A percentile compares a stretch with the other conserved stretches of the same genome.
phyloP scores from a whole-genome alignment of 331 rosid species.

The Phaseolus coccineus region DNA sequence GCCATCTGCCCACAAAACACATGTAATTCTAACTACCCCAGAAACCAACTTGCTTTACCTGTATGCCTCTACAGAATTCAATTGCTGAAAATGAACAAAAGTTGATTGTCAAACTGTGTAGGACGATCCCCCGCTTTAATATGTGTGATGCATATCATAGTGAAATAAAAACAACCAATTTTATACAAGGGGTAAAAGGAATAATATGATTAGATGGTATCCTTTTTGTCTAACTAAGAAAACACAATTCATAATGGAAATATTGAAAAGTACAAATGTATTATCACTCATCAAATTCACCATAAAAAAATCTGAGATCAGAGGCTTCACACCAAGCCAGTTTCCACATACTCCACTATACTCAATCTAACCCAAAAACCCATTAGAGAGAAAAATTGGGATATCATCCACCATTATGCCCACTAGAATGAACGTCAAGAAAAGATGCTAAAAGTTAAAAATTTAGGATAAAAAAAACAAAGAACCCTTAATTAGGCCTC shows the following conservation, averaged over 20 bases:
- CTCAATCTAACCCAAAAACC: conserved; percentile 11
- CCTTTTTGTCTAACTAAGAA: conserved; percentile 17
- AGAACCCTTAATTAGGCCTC: conserved; percentile 24
- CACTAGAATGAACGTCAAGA: conserved; percentile 6
- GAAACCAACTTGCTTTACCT: conserved; percentile 36
- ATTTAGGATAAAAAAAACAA: background rate
- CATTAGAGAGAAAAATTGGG: background rate
- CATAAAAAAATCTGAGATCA: conserved; percentile 11
- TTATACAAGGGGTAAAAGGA: background rate
- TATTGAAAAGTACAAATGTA: background rate
- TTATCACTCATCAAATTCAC: background rate
- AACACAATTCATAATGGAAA: conserved; percentile 18
- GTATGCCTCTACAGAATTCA: conserved; percentile 31
- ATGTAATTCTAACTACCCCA: conserved; percentile 38
- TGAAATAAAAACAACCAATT: background rate
- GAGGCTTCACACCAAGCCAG: conserved; percentile 3
- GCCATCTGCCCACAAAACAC: conserved; percentile 54
- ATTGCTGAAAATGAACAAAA: conserved; percentile 47
- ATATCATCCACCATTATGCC: conserved; percentile 4
- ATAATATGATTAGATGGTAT: background rate
- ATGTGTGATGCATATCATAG: background rate
- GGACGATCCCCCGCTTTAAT: background rate
- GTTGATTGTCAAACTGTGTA: background rate
- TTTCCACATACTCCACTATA: conserved; percentile 7
- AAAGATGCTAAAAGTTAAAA: background rate